Evolutionary conservation across 768 basidiomycete genomes (phyloP), one percentile per base, ranked within the genome.

Genomic region (Glaciozyma martinii): DNA sequence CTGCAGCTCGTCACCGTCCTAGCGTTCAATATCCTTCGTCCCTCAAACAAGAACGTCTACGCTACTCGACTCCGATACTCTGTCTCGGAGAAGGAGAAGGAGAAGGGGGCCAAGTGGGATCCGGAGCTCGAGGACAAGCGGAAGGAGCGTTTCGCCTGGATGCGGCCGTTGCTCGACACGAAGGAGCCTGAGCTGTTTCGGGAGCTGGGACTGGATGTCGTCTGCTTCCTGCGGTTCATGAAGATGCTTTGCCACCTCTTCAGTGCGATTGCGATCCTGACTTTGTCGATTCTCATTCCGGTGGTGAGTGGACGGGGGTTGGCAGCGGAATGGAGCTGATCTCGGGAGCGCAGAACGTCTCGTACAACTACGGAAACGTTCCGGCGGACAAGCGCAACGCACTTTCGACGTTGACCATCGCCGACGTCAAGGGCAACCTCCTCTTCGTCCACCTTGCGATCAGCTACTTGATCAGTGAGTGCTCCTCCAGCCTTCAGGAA

Each of bases 191-290:
- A 66, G n/a, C 60, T 74, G 60, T 63, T 73, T 30, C 85, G 89
- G 71, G 88, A 88, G 76, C 79, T 89, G 76, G 94, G 94, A 37
- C 84, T 95, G 16, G 95, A 99, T 73, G 93, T 93, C 0, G 89
- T 91, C 57, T 83, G 87, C 29, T 99, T 87, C 76, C 83, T 99
- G 29, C 87, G 94, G 37, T 97, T 98, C 76, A 82, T 87, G 40
- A 86, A 92, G 61, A 83, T 98, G 77, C 81, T 87, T 74, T 86
- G 91, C 25, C 81, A 80, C 76, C 78, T 87, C 50, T 90, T 89
- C 78, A 77, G 80, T 25, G 77, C 79, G 32, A 80, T 89, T 89
- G 32, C 53, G 16, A 5, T 55, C 18, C 32, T 55, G 9, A 7
- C 53, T 21, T 13, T 30, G 30, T 5, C 32, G 18, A 30, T 55